Evolutionary conservation across 176 grass and related monocot genomes (phyloP), one percentile per base, ranked within the genome.

Genomic region (Thinopyrum elongatum): DNA sequence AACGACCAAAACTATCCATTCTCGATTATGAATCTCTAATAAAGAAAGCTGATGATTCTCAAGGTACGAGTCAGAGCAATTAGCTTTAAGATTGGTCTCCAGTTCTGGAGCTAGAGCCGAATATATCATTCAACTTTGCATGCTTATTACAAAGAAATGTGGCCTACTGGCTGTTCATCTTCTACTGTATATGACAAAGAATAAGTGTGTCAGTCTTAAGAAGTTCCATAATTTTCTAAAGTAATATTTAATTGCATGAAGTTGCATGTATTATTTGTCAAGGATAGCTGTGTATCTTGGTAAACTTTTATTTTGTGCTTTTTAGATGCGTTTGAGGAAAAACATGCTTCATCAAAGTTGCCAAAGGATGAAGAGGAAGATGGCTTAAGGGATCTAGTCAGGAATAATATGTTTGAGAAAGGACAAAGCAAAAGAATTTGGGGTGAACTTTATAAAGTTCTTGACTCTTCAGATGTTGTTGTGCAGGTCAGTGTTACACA

Each of bases 361-460:
- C 83, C 85, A 19, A 85, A 51, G 80, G 95, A 90, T 53, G 95
- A 92, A 23, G 82, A 96, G 65, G 93, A 98, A 88, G 93, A 98
- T 87, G 93, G 95, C 8, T 90, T 98, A 77, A 85, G 91, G 41
- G 41, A 42, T 42, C 10, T 12, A 42, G 41, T 12, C 10, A 42
- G 41, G 10, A 10, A 42, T 82, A 98, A 93, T 16, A 98, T 98
- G 95, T 98, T 98, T 78, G 95, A 95, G 85, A 98, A 95, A 51
- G 95, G 95, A 21, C 93, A 95, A 64, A 95, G 93, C 84, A 98
- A 98, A 84, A 85, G 89, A 86, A 98, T 95, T 28, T 93, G 93
- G 95, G 93, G 95, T 91, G 95, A 98, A 87, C 83, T 98, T 16
- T 95, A 98, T 89, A 98, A 95, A 93, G 95, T 98, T 83, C 82